Conservation (phyloP, 164 flowering plant genomes). For the Taxillus chinensis region DNA sequence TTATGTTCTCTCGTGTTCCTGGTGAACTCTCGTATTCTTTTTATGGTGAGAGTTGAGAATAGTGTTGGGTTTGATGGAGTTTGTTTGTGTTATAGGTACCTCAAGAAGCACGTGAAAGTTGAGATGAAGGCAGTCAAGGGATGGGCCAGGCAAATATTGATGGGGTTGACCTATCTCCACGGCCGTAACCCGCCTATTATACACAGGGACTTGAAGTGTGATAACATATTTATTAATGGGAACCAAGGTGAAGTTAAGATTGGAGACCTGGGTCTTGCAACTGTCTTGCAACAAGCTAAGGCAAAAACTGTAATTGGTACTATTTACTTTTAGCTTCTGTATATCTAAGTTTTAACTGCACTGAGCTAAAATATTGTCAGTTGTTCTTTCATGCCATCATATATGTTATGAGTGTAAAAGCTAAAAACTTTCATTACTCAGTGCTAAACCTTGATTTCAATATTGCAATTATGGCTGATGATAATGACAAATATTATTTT, state of each 20-base stretch:
- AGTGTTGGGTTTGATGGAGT: conserved; percentile 3
- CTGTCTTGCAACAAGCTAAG: conserved; percentile 43
- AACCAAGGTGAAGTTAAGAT: conserved; percentile 63
- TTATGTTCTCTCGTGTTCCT: neutral
- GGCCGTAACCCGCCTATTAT: conserved; percentile 52
- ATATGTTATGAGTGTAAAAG: no score
- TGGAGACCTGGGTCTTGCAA: conserved; percentile 66
- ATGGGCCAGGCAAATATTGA: conserved; percentile 62
- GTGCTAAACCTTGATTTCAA: no score
- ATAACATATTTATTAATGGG: conserved; percentile 59
- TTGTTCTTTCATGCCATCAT: neutral
- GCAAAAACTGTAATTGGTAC: conserved; percentile 54
- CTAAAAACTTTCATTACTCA: no score
- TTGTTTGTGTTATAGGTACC: conserved; percentile 30
- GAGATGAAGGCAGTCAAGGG: conserved; percentile 58
- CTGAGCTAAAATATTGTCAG: no score
- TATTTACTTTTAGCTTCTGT: conserved; percentile 1
- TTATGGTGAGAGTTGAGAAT: neutral
- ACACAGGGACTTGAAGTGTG: conserved; percentile 66
- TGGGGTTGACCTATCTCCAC: conserved; percentile 52
- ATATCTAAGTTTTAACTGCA: neutral
- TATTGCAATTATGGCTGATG: no score
- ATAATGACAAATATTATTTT: no score
- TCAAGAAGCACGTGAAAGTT: conserved; percentile 48
- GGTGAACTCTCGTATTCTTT: neutral